Percentiles rank a stretch among this genome's conserved stretches.
These are phyloP conservation scores for Nemania sp. DNA, from an alignment of 2,329 filamentous ascomycete species.

Conservation along the genomic window DNA sequence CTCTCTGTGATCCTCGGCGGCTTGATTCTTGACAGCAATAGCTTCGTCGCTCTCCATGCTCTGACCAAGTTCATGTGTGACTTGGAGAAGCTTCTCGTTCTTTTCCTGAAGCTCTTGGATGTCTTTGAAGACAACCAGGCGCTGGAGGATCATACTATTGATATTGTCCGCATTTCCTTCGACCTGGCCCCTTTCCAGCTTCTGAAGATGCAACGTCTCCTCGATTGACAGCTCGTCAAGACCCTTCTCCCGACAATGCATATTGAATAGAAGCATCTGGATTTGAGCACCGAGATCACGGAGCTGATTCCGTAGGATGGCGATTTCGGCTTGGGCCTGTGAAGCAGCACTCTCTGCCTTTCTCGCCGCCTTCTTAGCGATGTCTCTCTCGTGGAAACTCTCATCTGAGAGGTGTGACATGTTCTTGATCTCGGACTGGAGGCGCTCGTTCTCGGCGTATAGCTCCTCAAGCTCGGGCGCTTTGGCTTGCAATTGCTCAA, in stretches of 20 bases:
- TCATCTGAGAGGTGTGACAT: slow-evolving; percentile 85
- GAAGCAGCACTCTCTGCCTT: slow-evolving; percentile 76
- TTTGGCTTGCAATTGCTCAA: slow-evolving; percentile 81
- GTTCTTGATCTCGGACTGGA: slow-evolving; percentile 80
- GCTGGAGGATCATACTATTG: slow-evolving; percentile 84
- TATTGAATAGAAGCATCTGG: slow-evolving; percentile 86
- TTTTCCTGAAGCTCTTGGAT: slow-evolving; percentile 83
- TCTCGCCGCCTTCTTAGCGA: slow-evolving; percentile 75
- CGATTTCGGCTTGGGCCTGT: slow-evolving; percentile 67
- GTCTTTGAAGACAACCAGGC: slow-evolving; percentile 87
- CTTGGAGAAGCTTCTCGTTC: slow-evolving; percentile 81
- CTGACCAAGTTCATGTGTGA: slow-evolving; percentile 83
- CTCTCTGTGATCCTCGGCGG: slow-evolving; percentile 69
- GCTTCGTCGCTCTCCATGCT: slow-evolving; percentile 92
- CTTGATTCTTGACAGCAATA: slow-evolving; percentile 65
- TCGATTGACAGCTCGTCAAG: slow-evolving; percentile 70
- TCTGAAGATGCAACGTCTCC: slow-evolving; percentile 76
- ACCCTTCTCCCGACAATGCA: slow-evolving; percentile 81
- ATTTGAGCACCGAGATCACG: slow-evolving; percentile 89
- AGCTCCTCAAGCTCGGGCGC: slow-evolving; percentile 88
- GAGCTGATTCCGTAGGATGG: slow-evolving; percentile 82
- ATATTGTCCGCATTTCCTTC: slow-evolving; percentile 77
- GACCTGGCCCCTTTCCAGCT: slow-evolving; percentile 76
- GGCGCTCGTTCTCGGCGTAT: slow-evolving; percentile 76
- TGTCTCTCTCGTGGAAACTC: slow-evolving; percentile 78